Base-by-base conservation (phyloP, 2,329 filamentous ascomycete species). In the Fusarium sp. region DNA sequence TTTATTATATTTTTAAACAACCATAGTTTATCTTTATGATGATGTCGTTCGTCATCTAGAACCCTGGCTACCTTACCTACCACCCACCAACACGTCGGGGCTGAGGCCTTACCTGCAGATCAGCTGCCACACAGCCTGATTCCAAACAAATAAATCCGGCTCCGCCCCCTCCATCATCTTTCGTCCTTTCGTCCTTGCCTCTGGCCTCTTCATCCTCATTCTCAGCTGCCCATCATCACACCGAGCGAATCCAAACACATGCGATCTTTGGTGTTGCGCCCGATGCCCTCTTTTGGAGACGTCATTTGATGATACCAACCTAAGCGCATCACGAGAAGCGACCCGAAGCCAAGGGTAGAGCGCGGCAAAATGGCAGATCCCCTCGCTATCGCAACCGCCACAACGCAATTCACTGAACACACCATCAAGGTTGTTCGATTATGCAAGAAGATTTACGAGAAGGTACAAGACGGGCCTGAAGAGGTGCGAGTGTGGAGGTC, bases 341-440 rank as follows among this genome's bases (percentile, higher is more conserved):
- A 10, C 44, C 13, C 20, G 40, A 46, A 46, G 36, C 36, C 6
- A 44, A 42, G 40, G 18, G n/a, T 10, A 20, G 10, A 36, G 9
- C 4, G 2, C 1, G 42, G 1, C 44, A 14, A 27, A 10, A 57
- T 67, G 64, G 64, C 38, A 14, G 64, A 67, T 8, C 31, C 44
- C 3, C 18, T 67, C 6, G 57, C 56, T 0, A 50, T 58, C 11
- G 64, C 40, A 5, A 55, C 64, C 36, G 64, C 64, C 3, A 34
- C 61, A 8, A 50, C 50, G 2, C 64, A 67, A 46, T 64, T 67
- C 49, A 18, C 23, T 13, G 64, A 36, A 14, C 44, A 61, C 4
- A 46, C 42, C 18, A 9, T 61, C n/a, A 64, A 61, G n/a, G 10
- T 61, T 13, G 25, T 29, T 38, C 25, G 11, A 20, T 2, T 61